Conservation (phyloP, 176 grass and related monocot genomes). For the Pontederia crassipes region DNA sequence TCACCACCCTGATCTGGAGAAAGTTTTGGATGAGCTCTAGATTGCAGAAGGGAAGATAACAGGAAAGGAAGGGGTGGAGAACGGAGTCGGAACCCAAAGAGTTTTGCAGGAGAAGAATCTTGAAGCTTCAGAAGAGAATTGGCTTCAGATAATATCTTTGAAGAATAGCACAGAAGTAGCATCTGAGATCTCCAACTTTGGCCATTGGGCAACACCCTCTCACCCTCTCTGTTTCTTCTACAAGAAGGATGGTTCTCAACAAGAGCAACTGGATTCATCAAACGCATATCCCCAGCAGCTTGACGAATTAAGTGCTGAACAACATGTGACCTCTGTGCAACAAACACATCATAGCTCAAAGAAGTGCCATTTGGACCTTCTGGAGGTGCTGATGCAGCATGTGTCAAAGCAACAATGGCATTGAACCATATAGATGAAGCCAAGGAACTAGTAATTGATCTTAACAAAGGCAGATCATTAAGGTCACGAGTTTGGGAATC, state of each 20-base stretch:
- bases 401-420: conserved; percentile 59
- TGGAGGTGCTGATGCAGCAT: conserved; percentile 54
- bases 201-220: conserved; percentile 75
- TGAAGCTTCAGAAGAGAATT: conserved; percentile 36
- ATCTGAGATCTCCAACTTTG: conserved; percentile 61
- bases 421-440: conserved; percentile 57
- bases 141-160: conserved; percentile 56
- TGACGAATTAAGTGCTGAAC: conserved; percentile 59
- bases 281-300: conserved; percentile 39
- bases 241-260: conserved; percentile 83
- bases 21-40: conserved; percentile 48
- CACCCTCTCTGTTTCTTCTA: conserved; percentile 48
- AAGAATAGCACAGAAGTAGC: conserved; percentile 65
- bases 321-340: conserved; percentile 38
- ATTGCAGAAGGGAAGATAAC: conserved; percentile 67
- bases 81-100: conserved; percentile 34
- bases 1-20: conserved; percentile 27
- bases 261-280: conserved; percentile 54
- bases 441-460: conserved; percentile 53
- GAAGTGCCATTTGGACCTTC: conserved; percentile 65
- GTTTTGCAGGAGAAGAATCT: conserved; percentile 24
- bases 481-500: conserved; percentile 48
- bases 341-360: conserved; percentile 49
- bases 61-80: conserved; percentile 53
- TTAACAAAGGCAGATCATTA: conserved; percentile 40